A percentile compares a stretch with the other conserved stretches of the same genome.
Conservation (phyloP, 1,284 basidiomycete genomes). For the Cutaneotrichosporon sp. region DNA sequence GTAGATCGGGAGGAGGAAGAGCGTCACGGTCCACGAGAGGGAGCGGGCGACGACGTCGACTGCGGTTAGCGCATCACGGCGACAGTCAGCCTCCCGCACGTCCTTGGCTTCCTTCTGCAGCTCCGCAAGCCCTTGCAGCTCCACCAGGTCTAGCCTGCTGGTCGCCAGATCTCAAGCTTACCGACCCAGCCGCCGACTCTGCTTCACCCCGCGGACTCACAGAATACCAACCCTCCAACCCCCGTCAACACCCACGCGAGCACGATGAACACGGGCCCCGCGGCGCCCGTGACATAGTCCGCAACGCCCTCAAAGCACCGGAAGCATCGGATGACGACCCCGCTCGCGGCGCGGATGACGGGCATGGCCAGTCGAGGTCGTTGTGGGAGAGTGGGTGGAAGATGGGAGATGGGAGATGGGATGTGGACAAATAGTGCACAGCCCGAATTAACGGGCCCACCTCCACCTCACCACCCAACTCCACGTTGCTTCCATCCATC, state of each 20-base stretch:
- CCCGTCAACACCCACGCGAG: constrained; percentile 73
- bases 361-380: too few relatives aligned
- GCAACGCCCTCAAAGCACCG: constrained; percentile 72
- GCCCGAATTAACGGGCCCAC: too few relatives aligned
- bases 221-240: constrained; percentile 73
- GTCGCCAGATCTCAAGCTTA: too few relatives aligned
- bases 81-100: too few relatives aligned
- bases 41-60: constrained; percentile 68
- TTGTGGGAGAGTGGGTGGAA: background rate
- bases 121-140: too few relatives aligned
- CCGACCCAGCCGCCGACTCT: too few relatives aligned
- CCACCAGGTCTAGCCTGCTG: too few relatives aligned
- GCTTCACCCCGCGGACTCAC: too few relatives aligned
- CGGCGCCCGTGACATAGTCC: constrained; percentile 81
- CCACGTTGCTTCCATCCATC: constrained; percentile 4
- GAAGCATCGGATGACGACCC: constrained; percentile 78
- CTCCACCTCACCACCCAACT: background rate
- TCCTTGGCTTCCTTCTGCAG: too few relatives aligned
- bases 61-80: constrained; percentile 54
- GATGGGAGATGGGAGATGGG: too few relatives aligned
- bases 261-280: constrained; percentile 83
- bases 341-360: constrained; percentile 45
- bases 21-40: constrained; percentile 59
- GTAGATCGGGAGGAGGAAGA: constrained; percentile 64
- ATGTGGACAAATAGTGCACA: too few relatives aligned